Evolutionary conservation across 306 rosid species (phyloP), one percentile per base, ranked within the genome.

Genomic region (Rosa persica): DNA sequence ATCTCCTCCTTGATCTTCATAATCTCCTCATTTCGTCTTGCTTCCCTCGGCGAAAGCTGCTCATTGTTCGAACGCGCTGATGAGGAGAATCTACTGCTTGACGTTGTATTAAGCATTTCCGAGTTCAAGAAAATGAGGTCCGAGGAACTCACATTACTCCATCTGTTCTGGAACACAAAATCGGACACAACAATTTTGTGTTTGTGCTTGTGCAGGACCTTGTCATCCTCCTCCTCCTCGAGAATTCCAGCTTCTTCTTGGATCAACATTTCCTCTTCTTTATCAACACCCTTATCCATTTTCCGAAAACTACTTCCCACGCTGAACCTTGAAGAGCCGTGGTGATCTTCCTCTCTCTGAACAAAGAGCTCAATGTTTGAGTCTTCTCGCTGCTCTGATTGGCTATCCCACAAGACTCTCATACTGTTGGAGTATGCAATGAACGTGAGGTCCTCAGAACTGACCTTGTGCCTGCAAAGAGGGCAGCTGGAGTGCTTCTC

Each of bases 401-500:
- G 88, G 8, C 78, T 81, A 30, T 71, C 79, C 80, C 51, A 73
- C 25, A 89, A 78, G 73, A 88, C 49, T 67, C 99, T 90, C 88
- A 85, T 86, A 76, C 99, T 93, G 78, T 77, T 84, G 38, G 99
- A 89, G 55, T 84, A 76, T 22, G 93, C 60, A 39, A 89, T 82
- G 44, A 79, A 80, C 42, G 89, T 65, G 34, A 85, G 77, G 71
- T 96, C 99, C 22, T 90, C 92, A 3, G 93, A 73, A 76, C 89
- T 83, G 23, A 96, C 87, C 84, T 60, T 86, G 62, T 83, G 87
- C 78, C 99, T 80, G 81, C 99, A 96, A 81, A 96, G 91, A 76
- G 99, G 99, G 73, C 99, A 96, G 70, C 89, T 96, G 8, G 99
- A 87, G 71, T 96, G 99, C 34, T 85, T 90, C 60, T 91, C 98